Percentiles rank a stretch among this genome's conserved stretches.
These are phyloP conservation scores for Aspergillus hortae DNA, from an alignment of 2,329 filamentous ascomycete genomes.

Conservation along the genomic window DNA sequence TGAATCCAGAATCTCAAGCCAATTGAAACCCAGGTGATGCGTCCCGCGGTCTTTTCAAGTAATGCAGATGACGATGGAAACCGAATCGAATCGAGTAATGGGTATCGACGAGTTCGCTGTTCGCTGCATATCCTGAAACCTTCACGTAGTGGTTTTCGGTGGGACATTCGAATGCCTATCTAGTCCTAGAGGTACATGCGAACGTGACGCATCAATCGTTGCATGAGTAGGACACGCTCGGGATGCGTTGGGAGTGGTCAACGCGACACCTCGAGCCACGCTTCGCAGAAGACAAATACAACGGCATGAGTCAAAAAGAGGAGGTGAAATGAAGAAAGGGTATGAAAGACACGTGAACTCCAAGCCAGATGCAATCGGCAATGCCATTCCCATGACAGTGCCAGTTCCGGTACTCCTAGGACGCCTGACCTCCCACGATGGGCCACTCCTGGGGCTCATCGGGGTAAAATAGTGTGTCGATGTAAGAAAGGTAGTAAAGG, in stretches of 20 bases:
- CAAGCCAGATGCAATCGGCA: slow-evolving; percentile 25
- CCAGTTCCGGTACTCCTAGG: slow-evolving; percentile 21
- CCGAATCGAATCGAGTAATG: slow-evolving; percentile 17
- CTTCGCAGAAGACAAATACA: neutral
- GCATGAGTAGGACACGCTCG: too few relatives aligned
- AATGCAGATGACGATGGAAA: too few relatives aligned
- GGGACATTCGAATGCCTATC: too few relatives aligned
- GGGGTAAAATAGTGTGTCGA: neutral
- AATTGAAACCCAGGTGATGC: too few relatives aligned
- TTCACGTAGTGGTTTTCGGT: slow-evolving; percentile 1
- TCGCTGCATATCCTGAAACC: slow-evolving; percentile 14
- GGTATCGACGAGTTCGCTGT: slow-evolving; percentile 27
- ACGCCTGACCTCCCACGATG: slow-evolving; percentile 27
- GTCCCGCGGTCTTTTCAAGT: too few relatives aligned
- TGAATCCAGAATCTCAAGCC: neutral
- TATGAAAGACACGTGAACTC: slow-evolving; percentile 21
- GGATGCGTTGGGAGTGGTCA: too few relatives aligned
- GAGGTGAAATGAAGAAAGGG: slow-evolving; percentile 7
- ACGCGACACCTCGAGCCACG: too few relatives aligned
- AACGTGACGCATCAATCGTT: too few relatives aligned
- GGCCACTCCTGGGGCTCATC: slow-evolving; percentile 3
- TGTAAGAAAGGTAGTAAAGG: neutral
- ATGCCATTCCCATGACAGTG: slow-evolving; percentile 13
- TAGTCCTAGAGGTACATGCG: too few relatives aligned
- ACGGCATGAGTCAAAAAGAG: neutral